A percentile compares a stretch with the other conserved stretches of the same genome.
phyloP scores from a whole-genome alignment of 306 rosid genomes.

The Echinosophora koreensis region DNA sequence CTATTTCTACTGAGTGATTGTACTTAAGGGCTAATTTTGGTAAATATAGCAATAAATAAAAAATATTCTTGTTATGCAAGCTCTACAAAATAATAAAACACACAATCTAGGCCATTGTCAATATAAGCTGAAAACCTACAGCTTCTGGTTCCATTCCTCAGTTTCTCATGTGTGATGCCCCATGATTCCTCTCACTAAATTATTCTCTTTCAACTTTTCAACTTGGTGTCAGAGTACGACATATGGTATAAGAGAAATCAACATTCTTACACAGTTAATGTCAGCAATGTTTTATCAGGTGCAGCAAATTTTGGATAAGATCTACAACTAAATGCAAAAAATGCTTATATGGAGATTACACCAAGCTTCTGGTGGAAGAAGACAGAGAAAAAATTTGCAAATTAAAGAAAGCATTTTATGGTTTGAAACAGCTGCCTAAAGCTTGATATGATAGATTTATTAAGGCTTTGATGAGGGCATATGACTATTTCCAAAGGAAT shows the following conservation, averaged over 20 bases:
- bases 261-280: neutral
- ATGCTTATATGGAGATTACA: neutral
- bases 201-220: neutral
- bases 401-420: neutral
- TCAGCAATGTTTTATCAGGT: neutral
- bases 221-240: neutral
- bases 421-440: neutral
- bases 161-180: neutral
- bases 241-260: neutral
- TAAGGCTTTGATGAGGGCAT: neutral
- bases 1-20: neutral
- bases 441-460: neutral
- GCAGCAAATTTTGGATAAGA: neutral
- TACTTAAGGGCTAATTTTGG: neutral
- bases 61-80: neutral
- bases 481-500: neutral
- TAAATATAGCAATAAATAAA: neutral
- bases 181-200: neutral
- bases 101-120: neutral
- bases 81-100: neutral
- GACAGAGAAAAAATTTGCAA: neutral
- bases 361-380: neutral
- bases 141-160: neutral
- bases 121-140: neutral
- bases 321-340: neutral